phyloP scores from a whole-genome alignment of 2,329 filamentous ascomycete species.

The Neopestalotiopsis rosae region DNA sequence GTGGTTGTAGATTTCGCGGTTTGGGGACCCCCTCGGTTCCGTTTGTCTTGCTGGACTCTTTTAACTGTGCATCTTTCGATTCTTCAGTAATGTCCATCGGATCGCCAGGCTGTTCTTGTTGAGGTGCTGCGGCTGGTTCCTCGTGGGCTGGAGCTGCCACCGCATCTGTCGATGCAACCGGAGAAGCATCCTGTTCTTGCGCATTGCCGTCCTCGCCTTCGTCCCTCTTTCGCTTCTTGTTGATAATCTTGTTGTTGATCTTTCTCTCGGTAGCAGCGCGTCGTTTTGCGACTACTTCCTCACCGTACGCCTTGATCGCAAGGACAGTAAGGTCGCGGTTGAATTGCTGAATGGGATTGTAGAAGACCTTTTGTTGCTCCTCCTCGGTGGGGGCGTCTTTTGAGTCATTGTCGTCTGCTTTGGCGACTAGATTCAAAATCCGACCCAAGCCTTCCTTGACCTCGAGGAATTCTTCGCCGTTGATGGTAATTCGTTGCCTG shows the following conservation, averaged over 20 bases:
- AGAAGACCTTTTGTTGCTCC: slow-evolving; percentile 83
- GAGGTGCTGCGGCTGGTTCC: too few species aligned
- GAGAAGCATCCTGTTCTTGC: slow-evolving; percentile 29
- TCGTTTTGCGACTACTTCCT: slow-evolving; percentile 62
- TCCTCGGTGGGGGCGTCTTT: slow-evolving; percentile 53
- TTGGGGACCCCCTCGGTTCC: slow-evolving; percentile 17
- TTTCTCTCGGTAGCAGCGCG: slow-evolving; percentile 47
- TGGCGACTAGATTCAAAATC: slow-evolving; percentile 55
- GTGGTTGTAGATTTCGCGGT: slow-evolving; percentile 35
- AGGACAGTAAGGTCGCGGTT: slow-evolving; percentile 95
- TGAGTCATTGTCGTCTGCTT: slow-evolving; percentile 37
- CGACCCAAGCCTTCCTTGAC: slow-evolving; percentile 62
- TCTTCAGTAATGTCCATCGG: slow-evolving; percentile 21
- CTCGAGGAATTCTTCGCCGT: slow-evolving; percentile 56
- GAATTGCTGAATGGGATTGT: slow-evolving; percentile 99
- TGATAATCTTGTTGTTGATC: slow-evolving; percentile 34
- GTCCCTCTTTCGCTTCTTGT: slow-evolving; percentile 47
- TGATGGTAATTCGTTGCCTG: slow-evolving; percentile 40
- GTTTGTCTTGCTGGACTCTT: slow-evolving; percentile 18
- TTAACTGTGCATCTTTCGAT: background rate
- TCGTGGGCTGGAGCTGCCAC: background rate
- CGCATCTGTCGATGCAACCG: background rate
- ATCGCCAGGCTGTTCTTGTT: slow-evolving; percentile 9
- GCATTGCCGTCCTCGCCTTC: slow-evolving; percentile 22
- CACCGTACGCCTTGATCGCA: slow-evolving; percentile 86